Conservation (phyloP, 257 asterid species). For the Penstemon eatonii region DNA sequence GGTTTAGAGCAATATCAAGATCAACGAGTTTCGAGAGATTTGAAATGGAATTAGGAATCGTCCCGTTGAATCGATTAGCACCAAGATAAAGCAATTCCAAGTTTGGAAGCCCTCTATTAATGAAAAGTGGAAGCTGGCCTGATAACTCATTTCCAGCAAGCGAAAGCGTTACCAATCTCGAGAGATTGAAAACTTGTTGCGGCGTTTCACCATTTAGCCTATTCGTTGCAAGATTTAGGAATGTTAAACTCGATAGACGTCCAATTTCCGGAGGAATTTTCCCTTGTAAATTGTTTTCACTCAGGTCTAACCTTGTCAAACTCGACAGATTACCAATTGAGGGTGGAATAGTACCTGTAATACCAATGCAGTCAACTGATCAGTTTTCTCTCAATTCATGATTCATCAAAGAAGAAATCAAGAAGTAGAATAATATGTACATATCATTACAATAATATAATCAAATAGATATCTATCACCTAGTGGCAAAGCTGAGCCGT, state of each 20-base stretch:
- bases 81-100: constrained; percentile 13
- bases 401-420: too few relatives aligned
- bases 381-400: too few relatives aligned
- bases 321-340: constrained; percentile 25
- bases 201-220: constrained; percentile 23
- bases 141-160: neutral
- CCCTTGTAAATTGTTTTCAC: constrained; percentile 9
- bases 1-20: neutral
- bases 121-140: constrained; percentile 28
- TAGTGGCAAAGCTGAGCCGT: too few relatives aligned
- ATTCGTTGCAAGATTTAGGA: neutral
- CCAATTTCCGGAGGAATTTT: constrained; percentile 26
- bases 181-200: constrained; percentile 29
- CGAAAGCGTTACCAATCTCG: constrained; percentile 8
- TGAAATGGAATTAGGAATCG: constrained; percentile 27
- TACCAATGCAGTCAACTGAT: neutral
- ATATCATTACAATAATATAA: too few relatives aligned
- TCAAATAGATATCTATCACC: too few relatives aligned
- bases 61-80: constrained; percentile 19
- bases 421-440: too few relatives aligned
- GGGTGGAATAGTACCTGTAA: constrained; percentile 24
- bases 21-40: constrained; percentile 21
- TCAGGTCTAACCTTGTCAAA: neutral
- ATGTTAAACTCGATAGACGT: constrained; percentile 1
- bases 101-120: constrained; percentile 21